Base-by-base conservation (phyloP, 1,284 basidiomycete species). In the Boletus smithii region DNA sequence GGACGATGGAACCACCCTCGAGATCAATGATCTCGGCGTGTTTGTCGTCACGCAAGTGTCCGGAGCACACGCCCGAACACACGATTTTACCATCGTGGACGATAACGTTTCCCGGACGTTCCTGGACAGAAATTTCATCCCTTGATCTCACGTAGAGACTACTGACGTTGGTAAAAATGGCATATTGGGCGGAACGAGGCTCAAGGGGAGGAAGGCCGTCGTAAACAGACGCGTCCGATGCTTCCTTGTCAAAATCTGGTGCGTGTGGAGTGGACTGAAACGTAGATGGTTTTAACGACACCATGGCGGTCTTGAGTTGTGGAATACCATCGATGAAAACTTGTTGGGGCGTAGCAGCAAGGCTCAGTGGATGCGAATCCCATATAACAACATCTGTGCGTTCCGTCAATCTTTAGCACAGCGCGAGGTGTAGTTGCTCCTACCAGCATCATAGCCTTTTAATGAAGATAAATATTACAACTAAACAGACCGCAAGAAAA, bases 251-350 rank as follows among this genome's bases (percentile, higher is more conserved):
- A 68, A 83, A 88, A 53, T 79, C 70, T 0, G 84, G 84, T 6
- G 77, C 76, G 16, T 54, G 46, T 0, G 74, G 74, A 1, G 56
- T 44, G 1, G 54, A 52, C 47, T 71, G 69, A 59, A 58, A 71
- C 5, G 50, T 32, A 54, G 40, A 57, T 27, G 29, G 65, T 64
- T 71, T 79, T 56, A 37, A 23, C 0, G 62, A 38, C 6, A 63
- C 39, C 8, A 38, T 17, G 0, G 76, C 70, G 4, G 71, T 58
- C 24, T 69, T 68, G 38, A 86, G 71, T 57, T 86, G 83, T 9
- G 75, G 55, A 36, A 83, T 74, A 4, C 83, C 83, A 57, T 86
- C 84, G 49, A 87, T 81, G 74, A 81, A 86, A 33, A 85, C 82
- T 53, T 79, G 77, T 11, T 58, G 79, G 65, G 70, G 85, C 63